Evolutionary conservation across 2,329 filamentous ascomycete genomes (phyloP).

Genomic region (Emergomyces pasteurianus): DNA sequence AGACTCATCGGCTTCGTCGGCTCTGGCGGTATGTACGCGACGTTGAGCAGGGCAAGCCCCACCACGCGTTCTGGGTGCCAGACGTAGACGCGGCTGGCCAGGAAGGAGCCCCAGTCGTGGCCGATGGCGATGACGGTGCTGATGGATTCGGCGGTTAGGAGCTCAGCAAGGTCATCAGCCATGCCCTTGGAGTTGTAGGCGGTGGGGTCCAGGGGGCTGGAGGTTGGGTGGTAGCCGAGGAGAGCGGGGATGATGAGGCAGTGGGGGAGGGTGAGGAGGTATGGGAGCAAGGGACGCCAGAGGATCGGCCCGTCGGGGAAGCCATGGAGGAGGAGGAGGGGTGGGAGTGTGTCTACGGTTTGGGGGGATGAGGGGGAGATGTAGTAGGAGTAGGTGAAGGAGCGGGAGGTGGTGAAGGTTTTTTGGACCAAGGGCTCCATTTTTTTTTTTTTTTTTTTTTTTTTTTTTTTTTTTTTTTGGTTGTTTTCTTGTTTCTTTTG

Average conservation of each 20-base stretch:
- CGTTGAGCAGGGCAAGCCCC: background rate
- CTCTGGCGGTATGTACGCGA: background rate
- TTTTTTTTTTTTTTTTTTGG: background rate
- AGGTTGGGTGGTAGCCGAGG: background rate
- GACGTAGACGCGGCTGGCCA: background rate
- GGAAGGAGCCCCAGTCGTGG: background rate
- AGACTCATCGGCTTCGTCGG: background rate
- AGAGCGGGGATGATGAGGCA: background rate
- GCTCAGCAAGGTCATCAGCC: background rate
- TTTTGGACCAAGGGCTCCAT: background rate
- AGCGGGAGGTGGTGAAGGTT: background rate
- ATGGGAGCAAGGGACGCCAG: background rate
- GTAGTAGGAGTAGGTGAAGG: background rate
- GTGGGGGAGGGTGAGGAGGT: background rate
- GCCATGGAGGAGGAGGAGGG: conserved; percentile 1
- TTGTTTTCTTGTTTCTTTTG: too few relatives aligned
- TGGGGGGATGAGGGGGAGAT: background rate
- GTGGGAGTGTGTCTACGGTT: background rate
- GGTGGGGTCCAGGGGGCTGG: background rate
- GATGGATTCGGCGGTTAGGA: background rate
- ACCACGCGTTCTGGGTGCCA: background rate
- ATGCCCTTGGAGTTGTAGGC: background rate
- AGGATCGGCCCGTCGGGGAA: background rate
- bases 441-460: background rate
- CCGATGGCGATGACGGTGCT: background rate